Evolutionary conservation across 768 basidiomycete species (phyloP).

Genomic region (Macrolepiota fuliginosa): DNA sequence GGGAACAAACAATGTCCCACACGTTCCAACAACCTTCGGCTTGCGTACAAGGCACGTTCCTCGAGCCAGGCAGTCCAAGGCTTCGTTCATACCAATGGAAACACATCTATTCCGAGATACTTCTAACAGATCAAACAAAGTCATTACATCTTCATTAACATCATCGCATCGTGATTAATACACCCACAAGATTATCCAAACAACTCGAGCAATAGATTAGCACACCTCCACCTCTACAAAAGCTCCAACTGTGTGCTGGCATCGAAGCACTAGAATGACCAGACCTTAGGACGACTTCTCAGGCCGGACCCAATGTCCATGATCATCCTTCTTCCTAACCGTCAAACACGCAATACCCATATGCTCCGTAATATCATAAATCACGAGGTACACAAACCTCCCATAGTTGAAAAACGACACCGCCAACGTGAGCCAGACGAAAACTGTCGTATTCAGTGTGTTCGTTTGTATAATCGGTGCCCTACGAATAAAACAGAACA

Average conservation of each 20-base stretch:
- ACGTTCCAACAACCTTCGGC: too few relatives aligned
- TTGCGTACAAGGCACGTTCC: too few relatives aligned
- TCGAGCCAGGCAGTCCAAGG: too few relatives aligned
- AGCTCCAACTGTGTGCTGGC: not conserved
- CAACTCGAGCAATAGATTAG: too few relatives aligned
- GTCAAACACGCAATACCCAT: conserved; percentile 95
- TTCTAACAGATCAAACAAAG: too few relatives aligned
- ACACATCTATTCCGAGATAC: too few relatives aligned
- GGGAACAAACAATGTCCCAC: too few relatives aligned
- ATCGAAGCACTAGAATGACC: not conserved
- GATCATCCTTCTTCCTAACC: conserved; percentile 77
- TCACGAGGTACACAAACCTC: conserved; percentile 80
- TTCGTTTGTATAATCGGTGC: conserved; percentile 75
- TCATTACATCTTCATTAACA: too few relatives aligned
- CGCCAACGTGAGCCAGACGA: conserved; percentile 69
- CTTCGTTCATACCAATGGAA: too few relatives aligned
- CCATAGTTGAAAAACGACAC: conserved; percentile 71
- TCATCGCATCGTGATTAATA: too few relatives aligned
- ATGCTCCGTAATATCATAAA: conserved; percentile 84
- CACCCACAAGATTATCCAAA: too few relatives aligned
- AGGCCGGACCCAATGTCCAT: conserved; percentile 20
- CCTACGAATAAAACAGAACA: conserved; percentile 27
- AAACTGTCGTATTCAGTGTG: conserved; percentile 56
- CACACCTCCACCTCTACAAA: too few relatives aligned
- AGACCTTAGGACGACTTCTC: conserved; percentile 3